Percentiles rank a stretch among this genome's conserved stretches.
These are phyloP conservation scores for Polyporus tsugae DNA, from an alignment of 1,284 basidiomycete genomes.

Conservation along the genomic window DNA sequence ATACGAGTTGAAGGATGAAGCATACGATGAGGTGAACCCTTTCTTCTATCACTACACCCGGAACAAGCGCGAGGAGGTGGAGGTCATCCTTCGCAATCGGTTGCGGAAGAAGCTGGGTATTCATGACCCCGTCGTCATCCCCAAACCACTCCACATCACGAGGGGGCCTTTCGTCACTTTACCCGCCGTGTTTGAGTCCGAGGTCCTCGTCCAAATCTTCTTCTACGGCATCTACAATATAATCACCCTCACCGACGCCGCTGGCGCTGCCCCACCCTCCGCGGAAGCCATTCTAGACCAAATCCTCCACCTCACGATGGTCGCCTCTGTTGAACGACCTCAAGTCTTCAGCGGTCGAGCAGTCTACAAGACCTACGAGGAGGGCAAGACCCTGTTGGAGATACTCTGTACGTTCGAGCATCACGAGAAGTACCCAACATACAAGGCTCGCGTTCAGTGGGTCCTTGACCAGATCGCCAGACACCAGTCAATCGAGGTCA, in stretches of 20 bases:
- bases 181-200: constrained; percentile 67
- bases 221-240: constrained; percentile 82
- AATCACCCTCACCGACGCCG: constrained; percentile 64
- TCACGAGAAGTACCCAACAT: constrained; percentile 75
- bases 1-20: constrained; percentile 89
- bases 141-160: constrained; percentile 70
- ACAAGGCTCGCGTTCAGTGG: constrained; percentile 78
- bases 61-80: constrained; percentile 96
- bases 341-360: constrained; percentile 67
- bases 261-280: constrained; percentile 68
- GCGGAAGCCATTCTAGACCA: constrained; percentile 92
- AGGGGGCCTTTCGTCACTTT: constrained; percentile 74
- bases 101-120: constrained; percentile 72
- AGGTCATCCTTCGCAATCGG: constrained; percentile 76
- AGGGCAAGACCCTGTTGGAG: constrained; percentile 71
- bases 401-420: constrained; percentile 81
- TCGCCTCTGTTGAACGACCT: constrained; percentile 78
- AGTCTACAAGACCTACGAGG: constrained; percentile 62
- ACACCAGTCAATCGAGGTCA: constrained; percentile 64
- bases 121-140: constrained; percentile 77
- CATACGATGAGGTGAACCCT: constrained; percentile 90
- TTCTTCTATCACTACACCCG: constrained; percentile 97
- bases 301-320: constrained; percentile 85
- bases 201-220: constrained; percentile 77
- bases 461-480: constrained; percentile 69